Conservation (phyloP, 192 early-diverging fungal genomes). For the Dissophora ornata region DNA sequence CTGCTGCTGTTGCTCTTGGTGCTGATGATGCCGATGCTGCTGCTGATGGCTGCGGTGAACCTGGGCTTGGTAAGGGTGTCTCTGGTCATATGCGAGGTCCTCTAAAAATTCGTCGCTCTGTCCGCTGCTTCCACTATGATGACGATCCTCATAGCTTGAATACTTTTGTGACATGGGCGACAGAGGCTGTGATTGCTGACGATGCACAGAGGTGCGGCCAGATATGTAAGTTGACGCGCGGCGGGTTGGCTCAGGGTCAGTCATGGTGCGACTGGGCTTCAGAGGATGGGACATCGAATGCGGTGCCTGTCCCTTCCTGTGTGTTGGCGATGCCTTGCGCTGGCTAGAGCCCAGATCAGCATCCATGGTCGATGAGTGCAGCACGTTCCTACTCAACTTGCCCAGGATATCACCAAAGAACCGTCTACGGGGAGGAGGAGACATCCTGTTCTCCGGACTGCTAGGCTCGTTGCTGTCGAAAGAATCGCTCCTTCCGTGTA, state of each 20-base stretch:
- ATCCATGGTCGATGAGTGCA: slow-evolving; percentile 6
- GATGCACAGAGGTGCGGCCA: neutral
- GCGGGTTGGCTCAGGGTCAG: slow-evolving; percentile 1
- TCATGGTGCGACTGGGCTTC: slow-evolving; percentile 8
- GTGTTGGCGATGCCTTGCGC: neutral
- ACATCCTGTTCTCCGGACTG: slow-evolving; percentile 17
- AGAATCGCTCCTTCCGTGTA: slow-evolving; percentile 16
- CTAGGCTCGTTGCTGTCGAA: slow-evolving; percentile 21
- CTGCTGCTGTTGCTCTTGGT: slow-evolving; percentile 7
- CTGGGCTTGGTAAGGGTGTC: slow-evolving; percentile 7
- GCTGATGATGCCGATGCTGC: neutral
- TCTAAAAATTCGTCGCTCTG: slow-evolving; percentile 36
- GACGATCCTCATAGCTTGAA: slow-evolving; percentile 18
- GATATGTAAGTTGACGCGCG: neutral
- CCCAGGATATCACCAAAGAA: slow-evolving; percentile 35
- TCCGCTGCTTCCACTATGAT: slow-evolving; percentile 38
- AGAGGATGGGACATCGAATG: slow-evolving; percentile 6
- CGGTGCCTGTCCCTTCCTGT: slow-evolving; percentile 8
- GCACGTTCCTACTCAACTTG: slow-evolving; percentile 18
- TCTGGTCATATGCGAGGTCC: slow-evolving; percentile 22
- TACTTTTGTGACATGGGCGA: slow-evolving; percentile 16
- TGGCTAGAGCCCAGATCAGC: slow-evolving; percentile 2
- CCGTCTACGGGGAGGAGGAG: slow-evolving; percentile 14
- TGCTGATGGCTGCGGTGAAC: neutral
- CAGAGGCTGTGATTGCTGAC: slow-evolving; percentile 6